These are phyloP conservation scores for Crithidia brevicula DNA, from an alignment of 208 protist genomes.

Conservation along the genomic window DNA sequence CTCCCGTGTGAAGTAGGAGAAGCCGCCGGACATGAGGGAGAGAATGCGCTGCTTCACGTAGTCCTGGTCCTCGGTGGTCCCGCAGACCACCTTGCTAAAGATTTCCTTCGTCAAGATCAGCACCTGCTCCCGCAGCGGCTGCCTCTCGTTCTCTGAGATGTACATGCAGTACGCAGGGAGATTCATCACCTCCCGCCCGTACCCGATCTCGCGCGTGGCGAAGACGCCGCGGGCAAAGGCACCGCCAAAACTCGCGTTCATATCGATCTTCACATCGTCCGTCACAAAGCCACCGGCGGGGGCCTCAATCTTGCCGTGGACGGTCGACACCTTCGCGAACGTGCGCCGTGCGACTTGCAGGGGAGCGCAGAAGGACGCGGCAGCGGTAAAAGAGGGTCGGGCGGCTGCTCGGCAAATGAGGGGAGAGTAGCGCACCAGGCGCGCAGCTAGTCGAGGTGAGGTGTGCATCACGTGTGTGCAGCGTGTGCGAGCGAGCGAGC, in stretches of 20 bases:
- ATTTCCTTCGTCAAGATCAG: constrained; percentile 76
- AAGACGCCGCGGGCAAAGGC: constrained; percentile 79
- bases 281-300: constrained; percentile 81
- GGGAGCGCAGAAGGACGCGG: constrained; percentile 3
- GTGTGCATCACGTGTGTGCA: background rate
- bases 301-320: constrained; percentile 64
- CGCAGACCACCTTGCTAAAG: constrained; percentile 70
- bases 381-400: background rate
- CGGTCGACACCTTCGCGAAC: constrained; percentile 71
- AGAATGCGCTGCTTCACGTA: constrained; percentile 81
- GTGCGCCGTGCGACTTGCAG: constrained; percentile 14
- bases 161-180: constrained; percentile 81
- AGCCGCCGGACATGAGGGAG: constrained; percentile 83
- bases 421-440: constrained; percentile 6
- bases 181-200: constrained; percentile 83
- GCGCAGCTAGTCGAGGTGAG: background rate
- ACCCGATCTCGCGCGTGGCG: constrained; percentile 74
- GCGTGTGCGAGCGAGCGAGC: too few species aligned
- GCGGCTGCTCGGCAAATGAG: background rate
- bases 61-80: constrained; percentile 54
- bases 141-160: constrained; percentile 59
- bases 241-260: constrained; percentile 75
- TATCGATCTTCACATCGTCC: constrained; percentile 75
- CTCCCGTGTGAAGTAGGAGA: constrained; percentile 87
- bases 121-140: constrained; percentile 73